Evolutionary conservation across 106 monocot genomes (phyloP), one percentile per base, ranked within the genome.

Genomic region (Dioscorea alata): DNA sequence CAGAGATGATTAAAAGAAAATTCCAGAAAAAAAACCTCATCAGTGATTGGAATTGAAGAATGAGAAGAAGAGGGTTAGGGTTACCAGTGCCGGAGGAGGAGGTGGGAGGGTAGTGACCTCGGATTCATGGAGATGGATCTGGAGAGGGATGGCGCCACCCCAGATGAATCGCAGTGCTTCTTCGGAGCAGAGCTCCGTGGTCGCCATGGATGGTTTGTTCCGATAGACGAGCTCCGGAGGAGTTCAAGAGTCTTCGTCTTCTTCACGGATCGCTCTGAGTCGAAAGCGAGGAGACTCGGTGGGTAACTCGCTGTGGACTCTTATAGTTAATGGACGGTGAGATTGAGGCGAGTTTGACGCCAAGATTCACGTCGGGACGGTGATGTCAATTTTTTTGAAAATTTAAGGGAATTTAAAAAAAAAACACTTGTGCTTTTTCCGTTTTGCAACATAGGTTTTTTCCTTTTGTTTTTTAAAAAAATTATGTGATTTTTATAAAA

Each of bases 71-170:
- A 48, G 23, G 16, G 57, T 42, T 49, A 42, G 57, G 48, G n/a
- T 54, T 86, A 97, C 96, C 78, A 86, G 17, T 50, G 82, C 64
- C 33, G 96, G 92, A 2, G 92, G 86, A 60, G 96, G 89, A 50
- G 86, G 73, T 4, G 88, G 92, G 52, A 89, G 76, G 15, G 92
- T 80, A 57, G 96, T 92, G 79, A 97, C 84, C 71, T 97, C 89
- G 60, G 96, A 92, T 65, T 92, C 86, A 63, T 97, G 96, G 61
- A 97, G 89, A 68, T 79, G 87, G 69, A 97, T 83, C 84, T 92
- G 96, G 69, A 97, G 82, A 31, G 96, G 96, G 60, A 97, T 87
- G 50, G 86, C 88, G 7, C 96, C 96, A 42, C 78, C 82, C 92
- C 92, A 97, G 34, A 89, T 82, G 71, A 71, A 86, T 66, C 76